Percentiles rank a stretch among this genome's conserved stretches.
Evolutionary conservation across 768 basidiomycete genomes (phyloP).

Genomic region (Mycena metata): DNA sequence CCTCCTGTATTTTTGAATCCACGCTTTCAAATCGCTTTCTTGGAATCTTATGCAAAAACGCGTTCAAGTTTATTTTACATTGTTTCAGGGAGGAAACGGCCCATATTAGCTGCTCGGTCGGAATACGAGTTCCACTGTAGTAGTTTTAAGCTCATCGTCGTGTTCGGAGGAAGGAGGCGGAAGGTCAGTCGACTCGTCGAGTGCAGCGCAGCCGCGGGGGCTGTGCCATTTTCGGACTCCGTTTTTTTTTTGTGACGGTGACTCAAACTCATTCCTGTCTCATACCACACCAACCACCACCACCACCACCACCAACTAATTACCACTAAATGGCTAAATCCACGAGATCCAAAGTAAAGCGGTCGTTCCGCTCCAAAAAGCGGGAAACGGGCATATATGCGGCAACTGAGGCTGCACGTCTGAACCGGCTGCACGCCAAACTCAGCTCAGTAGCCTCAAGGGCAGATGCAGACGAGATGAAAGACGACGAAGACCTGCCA

Average conservation of each 20-base stretch:
- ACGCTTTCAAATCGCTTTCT: not conserved
- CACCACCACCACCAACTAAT: conserved; percentile 34
- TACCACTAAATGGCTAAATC: conserved; percentile 80
- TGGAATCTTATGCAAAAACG: too few relatives aligned
- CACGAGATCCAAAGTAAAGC: conserved; percentile 84
- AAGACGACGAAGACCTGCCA: conserved; percentile 57
- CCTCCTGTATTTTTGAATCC: conserved; percentile 25
- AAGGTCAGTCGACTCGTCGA: too few relatives aligned
- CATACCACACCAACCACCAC: too few relatives aligned
- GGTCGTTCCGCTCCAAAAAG: conserved; percentile 82
- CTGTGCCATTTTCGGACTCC: too few relatives aligned
- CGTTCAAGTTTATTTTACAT: too few relatives aligned
- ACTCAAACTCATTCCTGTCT: not conserved
- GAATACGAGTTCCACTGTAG: too few relatives aligned
- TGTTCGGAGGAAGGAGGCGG: too few relatives aligned
- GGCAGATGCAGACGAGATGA: conserved; percentile 51
- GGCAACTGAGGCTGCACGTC: conserved; percentile 80
- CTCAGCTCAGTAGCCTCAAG: conserved; percentile 63
- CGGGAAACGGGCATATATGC: conserved; percentile 82
- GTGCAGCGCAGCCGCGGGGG: too few relatives aligned
- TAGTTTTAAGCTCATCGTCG: too few relatives aligned
- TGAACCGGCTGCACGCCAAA: conserved; percentile 79
- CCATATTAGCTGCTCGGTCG: too few relatives aligned
- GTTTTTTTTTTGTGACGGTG: conserved; percentile 13
- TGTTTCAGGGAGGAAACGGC: too few relatives aligned